Base-by-base conservation (phyloP, 495 filamentous ascomycete species). In the Penicillium lividum region DNA sequence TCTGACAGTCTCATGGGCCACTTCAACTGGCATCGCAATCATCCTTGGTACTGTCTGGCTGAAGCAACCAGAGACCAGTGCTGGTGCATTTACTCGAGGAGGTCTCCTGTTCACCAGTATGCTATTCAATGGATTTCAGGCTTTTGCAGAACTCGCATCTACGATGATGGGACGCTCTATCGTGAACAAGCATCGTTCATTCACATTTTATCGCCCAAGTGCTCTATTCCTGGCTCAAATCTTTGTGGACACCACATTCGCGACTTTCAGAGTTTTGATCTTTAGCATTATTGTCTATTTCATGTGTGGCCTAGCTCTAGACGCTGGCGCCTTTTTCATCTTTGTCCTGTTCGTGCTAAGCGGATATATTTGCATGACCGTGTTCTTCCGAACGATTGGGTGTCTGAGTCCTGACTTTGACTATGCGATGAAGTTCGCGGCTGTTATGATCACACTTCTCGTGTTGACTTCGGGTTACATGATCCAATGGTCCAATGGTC, bases 391-490 rank as follows among this genome's bases (percentile, higher is more conserved):
- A 58, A 89, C 88, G 1, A 82, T 92, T 11, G 90, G 86, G 18
- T 92, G 89, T 63, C 54, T 94, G 11, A 89, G 88, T 56, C 89
- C 91, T 0, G 89, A 91, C 59, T 94, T 94, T 58, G 90, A 94
- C 63, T 91, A 89, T 49, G 90, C 90, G 8, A 89, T 92, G 66
- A 91, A 90, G 68, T 89, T 91, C 64, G 91, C 87, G 3, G 83
- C 86, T 7, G 77, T 89, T 1, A 83, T 89, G 28, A 90, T 95
- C 63, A 92, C 89, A 0, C 69, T 93, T 15, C 89, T 92, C 66
- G 84, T 95, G 33, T 67, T 90, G 38, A 93, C 90, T 0, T 86
- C 84, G 5, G 91, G 91, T 9, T 94, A 94, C 72, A 72, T 93
- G 11, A 90, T 93, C 56, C 88, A 91, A 58, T 91, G 84, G 63